These are phyloP conservation scores for Agaricus blazei DNA, from an alignment of 768 basidiomycete species.

Conservation along the genomic window DNA sequence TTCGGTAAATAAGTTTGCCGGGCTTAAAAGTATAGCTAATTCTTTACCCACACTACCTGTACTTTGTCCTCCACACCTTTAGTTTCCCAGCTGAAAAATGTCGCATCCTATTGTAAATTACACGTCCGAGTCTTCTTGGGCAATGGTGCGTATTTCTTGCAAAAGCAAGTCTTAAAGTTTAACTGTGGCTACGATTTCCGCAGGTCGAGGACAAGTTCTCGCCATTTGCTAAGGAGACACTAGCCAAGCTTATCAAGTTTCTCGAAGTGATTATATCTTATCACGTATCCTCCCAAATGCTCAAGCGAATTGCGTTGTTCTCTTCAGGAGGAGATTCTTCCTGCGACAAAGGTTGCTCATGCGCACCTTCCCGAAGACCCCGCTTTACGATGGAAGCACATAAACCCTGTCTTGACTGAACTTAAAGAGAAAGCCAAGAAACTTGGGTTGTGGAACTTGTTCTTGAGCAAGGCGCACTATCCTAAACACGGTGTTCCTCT, in stretches of 20 bases:
- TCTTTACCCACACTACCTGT: background rate
- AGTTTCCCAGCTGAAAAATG: slow-evolving; percentile 33
- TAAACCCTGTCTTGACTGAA: slow-evolving; percentile 75
- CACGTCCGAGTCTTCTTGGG: slow-evolving; percentile 84
- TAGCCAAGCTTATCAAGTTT: slow-evolving; percentile 80
- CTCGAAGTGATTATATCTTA: slow-evolving; percentile 51
- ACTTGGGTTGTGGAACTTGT: slow-evolving; percentile 94
- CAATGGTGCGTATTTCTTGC: slow-evolving; percentile 47
- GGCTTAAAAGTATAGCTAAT: background rate
- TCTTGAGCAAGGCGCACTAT: slow-evolving; percentile 92
- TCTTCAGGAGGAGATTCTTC: slow-evolving; percentile 79
- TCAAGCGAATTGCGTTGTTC: background rate
- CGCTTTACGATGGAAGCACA: slow-evolving; percentile 74
- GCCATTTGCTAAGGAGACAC: slow-evolving; percentile 78
- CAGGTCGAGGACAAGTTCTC: slow-evolving; percentile 94
- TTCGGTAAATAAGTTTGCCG: background rate
- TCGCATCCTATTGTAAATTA: slow-evolving; percentile 70
- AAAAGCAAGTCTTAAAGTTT: background rate
- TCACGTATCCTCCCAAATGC: background rate
- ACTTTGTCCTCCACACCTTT: background rate
- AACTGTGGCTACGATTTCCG: background rate
- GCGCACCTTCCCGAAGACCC: slow-evolving; percentile 78
- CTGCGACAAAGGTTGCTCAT: slow-evolving; percentile 71
- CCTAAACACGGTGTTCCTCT: slow-evolving; percentile 86
- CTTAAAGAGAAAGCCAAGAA: slow-evolving; percentile 86